Base-by-base conservation (phyloP, 805 yeast species). In the Kazachstania taianensis region DNA sequence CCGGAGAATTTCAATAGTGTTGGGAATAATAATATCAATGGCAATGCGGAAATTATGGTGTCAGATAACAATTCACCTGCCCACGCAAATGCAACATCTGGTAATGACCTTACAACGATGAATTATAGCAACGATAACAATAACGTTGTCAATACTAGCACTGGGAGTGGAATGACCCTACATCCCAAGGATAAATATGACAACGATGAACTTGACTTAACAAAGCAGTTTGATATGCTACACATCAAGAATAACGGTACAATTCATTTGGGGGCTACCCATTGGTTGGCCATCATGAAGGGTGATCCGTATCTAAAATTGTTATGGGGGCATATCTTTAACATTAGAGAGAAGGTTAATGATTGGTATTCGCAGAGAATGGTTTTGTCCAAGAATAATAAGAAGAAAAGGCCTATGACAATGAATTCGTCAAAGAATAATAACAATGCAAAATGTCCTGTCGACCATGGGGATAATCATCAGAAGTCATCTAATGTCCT, bases 211-310 rank as follows among this genome's bases (percentile, higher is more conserved):
- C 41, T 66, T 25, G 62, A 61, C 37, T 41, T 66, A 20, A 62
- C 66, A 2, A 58, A 64, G 44, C 65, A 63, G 39, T 66, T 66
- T 37, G 69, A 66, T 43, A 64, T 65, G 65, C 38, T 66, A 28
- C 70, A 66, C 42, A 53, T 65, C 29, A 65, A 63, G 39, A 55
- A 62, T 18, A 64, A 63, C 20, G 63, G 67, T 4, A 64, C 69
- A 1, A 61, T 61, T 3, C 69, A 65, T 48, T 42, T 65, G n/a
- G 69, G 75, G 39, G 69, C 73, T 1, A 66, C 75, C 4, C 74
- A 75, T 17, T 73, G 78, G 77, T 53, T 73, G 45, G 75, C 75
- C 19, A 65, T 73, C 15, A 72, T 72, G 62, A 67, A 73, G 48
- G 75, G 75, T 45, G 79, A 73, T 43, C 71, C 75, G 5, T 72